These are phyloP conservation scores for Metarhizium humberi DNA, from an alignment of 2,329 filamentous ascomycete species.

Conservation along the genomic window DNA sequence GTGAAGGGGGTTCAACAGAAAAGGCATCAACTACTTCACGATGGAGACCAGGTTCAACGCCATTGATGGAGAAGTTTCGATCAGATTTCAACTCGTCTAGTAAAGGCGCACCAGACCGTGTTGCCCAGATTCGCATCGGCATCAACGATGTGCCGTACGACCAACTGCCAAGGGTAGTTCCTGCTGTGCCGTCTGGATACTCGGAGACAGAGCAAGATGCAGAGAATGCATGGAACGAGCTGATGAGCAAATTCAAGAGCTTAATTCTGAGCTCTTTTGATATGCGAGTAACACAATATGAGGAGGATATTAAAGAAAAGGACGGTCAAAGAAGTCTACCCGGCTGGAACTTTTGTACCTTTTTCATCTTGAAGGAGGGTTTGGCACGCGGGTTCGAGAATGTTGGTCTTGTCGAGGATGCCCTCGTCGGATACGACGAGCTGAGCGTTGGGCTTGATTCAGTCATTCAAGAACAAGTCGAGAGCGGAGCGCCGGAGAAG, in stretches of 20 bases:
- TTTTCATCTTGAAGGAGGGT: slow-evolving; percentile 96
- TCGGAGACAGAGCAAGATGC: slow-evolving; percentile 68
- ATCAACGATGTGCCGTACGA: slow-evolving; percentile 61
- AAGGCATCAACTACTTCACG: slow-evolving; percentile 58
- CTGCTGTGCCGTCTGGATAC: slow-evolving; percentile 54
- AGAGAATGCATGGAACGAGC: slow-evolving; percentile 72
- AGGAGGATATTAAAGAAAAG: slow-evolving; percentile 93
- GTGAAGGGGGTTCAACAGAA: slow-evolving; percentile 51
- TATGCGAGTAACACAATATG: slow-evolving; percentile 82
- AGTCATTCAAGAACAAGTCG: slow-evolving; percentile 65
- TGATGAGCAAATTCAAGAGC: slow-evolving; percentile 78
- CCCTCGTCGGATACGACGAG: slow-evolving; percentile 89
- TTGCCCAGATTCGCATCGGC: slow-evolving; percentile 77
- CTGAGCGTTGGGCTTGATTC: slow-evolving; percentile 79
- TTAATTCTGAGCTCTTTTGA: slow-evolving; percentile 87
- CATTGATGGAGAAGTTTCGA: slow-evolving; percentile 79
- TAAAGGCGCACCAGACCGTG: slow-evolving; percentile 65
- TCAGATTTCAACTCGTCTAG: slow-evolving; percentile 74
- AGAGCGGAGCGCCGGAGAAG: slow-evolving; percentile 48
- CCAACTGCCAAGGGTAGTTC: slow-evolving; percentile 51
- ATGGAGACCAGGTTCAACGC: slow-evolving; percentile 72
- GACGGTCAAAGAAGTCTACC: slow-evolving; percentile 79
- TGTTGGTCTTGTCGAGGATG: slow-evolving; percentile 91
- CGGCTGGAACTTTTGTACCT: slow-evolving; percentile 99
- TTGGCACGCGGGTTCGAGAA: slow-evolving; percentile 91